phyloP scores from a whole-genome alignment of 2,329 filamentous ascomycete species.

The Bretziella fagacearum region DNA sequence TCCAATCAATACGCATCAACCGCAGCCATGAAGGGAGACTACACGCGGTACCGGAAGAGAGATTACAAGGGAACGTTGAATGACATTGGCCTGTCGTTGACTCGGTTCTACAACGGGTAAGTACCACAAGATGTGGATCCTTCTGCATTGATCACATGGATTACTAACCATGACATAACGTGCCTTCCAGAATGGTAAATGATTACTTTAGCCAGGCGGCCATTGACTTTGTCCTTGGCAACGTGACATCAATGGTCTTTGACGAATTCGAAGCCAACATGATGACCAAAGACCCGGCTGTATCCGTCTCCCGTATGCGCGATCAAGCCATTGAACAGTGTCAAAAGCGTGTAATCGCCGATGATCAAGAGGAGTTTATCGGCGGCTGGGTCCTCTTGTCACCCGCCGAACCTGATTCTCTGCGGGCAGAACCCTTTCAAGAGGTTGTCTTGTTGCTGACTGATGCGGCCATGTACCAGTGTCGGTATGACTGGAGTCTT shows the following conservation, averaged over 20 bases:
- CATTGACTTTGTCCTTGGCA: slow-evolving; percentile 86
- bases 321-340: slow-evolving; percentile 83
- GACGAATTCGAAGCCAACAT: slow-evolving; percentile 89
- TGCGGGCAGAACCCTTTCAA: slow-evolving; percentile 64
- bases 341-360: slow-evolving; percentile 68
- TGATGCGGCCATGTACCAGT: slow-evolving; percentile 69
- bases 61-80: slow-evolving; percentile 84
- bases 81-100: slow-evolving; percentile 77
- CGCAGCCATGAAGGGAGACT: slow-evolving; percentile 90
- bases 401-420: slow-evolving; percentile 51
- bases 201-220: slow-evolving; percentile 93
- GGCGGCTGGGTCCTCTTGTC: slow-evolving; percentile 80
- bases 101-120: slow-evolving; percentile 52
- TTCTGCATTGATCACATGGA: neutral
- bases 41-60: slow-evolving; percentile 76
- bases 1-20: slow-evolving; percentile 94
- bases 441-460: slow-evolving; percentile 81
- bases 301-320: slow-evolving; percentile 69
- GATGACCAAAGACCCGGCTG: slow-evolving; percentile 80
- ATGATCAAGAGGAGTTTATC: slow-evolving; percentile 69
- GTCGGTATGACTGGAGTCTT: slow-evolving; percentile 83
- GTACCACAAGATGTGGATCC: slow-evolving; percentile 17
- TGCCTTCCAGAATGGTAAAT: slow-evolving; percentile 62
- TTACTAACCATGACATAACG: neutral
- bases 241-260: slow-evolving; percentile 69